These are phyloP conservation scores for Calocybe indica DNA, from an alignment of 768 basidiomycete species.

Conservation along the genomic window DNA sequence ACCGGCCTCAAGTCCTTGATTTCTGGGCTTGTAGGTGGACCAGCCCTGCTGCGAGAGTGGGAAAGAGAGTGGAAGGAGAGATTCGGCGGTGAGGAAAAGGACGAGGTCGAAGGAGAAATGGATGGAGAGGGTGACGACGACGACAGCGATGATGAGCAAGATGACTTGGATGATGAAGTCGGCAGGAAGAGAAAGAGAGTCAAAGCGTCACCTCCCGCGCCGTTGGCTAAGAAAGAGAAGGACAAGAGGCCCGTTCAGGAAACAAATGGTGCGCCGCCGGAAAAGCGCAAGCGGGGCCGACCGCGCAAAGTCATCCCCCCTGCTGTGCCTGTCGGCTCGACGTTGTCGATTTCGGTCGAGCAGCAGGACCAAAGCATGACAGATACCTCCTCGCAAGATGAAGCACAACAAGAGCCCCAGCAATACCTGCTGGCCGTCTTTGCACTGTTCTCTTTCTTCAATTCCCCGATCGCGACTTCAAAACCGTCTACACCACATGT, in stretches of 20 bases:
- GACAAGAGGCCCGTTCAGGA: conserved; percentile 35
- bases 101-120: conserved; percentile 57
- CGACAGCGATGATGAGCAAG: conserved; percentile 54
- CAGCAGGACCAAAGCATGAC: conserved; percentile 2
- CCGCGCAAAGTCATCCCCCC: conserved; percentile 66
- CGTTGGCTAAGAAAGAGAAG: conserved; percentile 26
- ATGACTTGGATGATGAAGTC: conserved; percentile 39
- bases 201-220: conserved; percentile 27
- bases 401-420: conserved; percentile 26
- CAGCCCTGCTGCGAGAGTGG: conserved; percentile 67
- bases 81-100: conserved; percentile 73
- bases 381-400: conserved; percentile 7
- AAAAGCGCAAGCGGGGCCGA: conserved; percentile 81
- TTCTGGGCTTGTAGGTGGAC: conserved; percentile 67
- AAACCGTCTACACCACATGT: conserved; percentile 32
- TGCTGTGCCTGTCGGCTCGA: conserved; percentile 25
- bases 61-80: conserved; percentile 66
- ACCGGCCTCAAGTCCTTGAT: conserved; percentile 68
- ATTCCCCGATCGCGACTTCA: conserved; percentile 52
- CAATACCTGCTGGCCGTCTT: conserved; percentile 82
- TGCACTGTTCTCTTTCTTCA: conserved; percentile 83
- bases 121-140: conserved; percentile 46
- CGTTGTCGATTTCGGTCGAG: background rate
- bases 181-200: conserved; percentile 59
- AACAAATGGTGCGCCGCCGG: conserved; percentile 31